These are phyloP conservation scores for Santalum album DNA, from an alignment of 164 flowering plant genomes.

Conservation along the genomic window DNA sequence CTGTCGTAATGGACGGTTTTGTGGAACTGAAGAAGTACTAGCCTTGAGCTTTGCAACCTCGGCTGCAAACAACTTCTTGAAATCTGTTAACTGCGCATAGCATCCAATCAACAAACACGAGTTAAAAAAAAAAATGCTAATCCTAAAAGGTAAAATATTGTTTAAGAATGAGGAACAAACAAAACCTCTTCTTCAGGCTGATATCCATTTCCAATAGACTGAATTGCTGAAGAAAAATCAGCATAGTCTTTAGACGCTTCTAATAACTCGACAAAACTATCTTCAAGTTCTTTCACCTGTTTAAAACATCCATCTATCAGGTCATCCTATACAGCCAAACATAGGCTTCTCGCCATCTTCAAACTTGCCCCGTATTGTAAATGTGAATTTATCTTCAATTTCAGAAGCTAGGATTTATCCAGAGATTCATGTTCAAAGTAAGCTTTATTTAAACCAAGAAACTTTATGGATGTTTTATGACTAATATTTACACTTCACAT, in stretches of 20 bases:
- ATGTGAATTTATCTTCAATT: neutral
- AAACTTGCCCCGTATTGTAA: neutral
- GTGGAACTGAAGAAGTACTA: conserved; percentile 27
- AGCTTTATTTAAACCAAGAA: too few species aligned
- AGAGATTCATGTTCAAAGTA: neutral
- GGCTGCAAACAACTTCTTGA: conserved; percentile 52
- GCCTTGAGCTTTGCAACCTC: conserved; percentile 40
- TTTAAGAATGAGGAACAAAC: neutral
- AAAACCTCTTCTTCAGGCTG: conserved; percentile 47
- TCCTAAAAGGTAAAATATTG: conserved; percentile 1
- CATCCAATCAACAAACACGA: neutral
- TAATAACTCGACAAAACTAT: conserved; percentile 44
- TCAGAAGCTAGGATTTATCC: neutral
- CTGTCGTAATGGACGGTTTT: conserved; percentile 49
- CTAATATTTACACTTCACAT: too few species aligned
- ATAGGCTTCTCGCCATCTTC: neutral
- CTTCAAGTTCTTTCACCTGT: conserved; percentile 76
- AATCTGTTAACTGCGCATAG: conserved; percentile 55
- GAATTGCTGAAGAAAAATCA: conserved; percentile 41
- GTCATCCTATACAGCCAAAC: neutral
- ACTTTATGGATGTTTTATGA: too few species aligned
- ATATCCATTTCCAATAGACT: conserved; percentile 41
- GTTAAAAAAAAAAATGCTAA: neutral
- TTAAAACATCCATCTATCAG: conserved; percentile 4
- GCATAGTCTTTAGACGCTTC: conserved; percentile 36